phyloP scores from a whole-genome alignment of 2,329 filamentous ascomycete genomes.

The Phoma sp. region DNA sequence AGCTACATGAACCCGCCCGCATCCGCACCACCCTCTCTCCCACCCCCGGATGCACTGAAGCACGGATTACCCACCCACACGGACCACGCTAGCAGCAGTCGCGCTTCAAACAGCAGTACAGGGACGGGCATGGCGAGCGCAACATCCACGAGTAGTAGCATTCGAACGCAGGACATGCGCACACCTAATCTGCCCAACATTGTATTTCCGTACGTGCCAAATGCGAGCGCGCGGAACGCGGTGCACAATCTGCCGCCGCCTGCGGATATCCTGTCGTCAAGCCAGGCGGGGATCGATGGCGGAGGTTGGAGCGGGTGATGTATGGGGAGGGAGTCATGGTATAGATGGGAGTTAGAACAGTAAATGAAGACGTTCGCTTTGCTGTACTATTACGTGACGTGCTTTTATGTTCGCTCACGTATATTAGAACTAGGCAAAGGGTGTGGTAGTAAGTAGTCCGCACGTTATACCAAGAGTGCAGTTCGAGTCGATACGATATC shows the following conservation, averaged over 20 bases:
- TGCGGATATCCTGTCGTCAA: constrained; percentile 36
- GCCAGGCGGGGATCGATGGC: constrained; percentile 11
- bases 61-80: neutral
- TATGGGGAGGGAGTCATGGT: no score
- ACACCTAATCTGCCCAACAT: constrained; percentile 42
- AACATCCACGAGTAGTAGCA: no score
- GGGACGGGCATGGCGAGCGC: no score
- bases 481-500: no score
- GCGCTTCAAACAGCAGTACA: neutral
- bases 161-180: constrained; percentile 11
- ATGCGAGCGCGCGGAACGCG: constrained; percentile 31
- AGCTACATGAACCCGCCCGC: constrained; percentile 6
- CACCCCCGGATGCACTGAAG: constrained; percentile 1
- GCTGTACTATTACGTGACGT: no score
- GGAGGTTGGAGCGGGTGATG: constrained; percentile 24
- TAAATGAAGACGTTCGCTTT: no score
- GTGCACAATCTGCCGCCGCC: constrained; percentile 43
- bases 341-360: no score
- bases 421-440: no score
- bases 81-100: neutral
- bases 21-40: neutral
- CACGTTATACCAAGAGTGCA: no score
- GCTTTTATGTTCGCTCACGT: no score
- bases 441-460: no score
- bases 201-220: constrained; percentile 40